Base-by-base conservation (phyloP, 2,329 filamentous ascomycete species). In the Trichoderma polysporum region DNA sequence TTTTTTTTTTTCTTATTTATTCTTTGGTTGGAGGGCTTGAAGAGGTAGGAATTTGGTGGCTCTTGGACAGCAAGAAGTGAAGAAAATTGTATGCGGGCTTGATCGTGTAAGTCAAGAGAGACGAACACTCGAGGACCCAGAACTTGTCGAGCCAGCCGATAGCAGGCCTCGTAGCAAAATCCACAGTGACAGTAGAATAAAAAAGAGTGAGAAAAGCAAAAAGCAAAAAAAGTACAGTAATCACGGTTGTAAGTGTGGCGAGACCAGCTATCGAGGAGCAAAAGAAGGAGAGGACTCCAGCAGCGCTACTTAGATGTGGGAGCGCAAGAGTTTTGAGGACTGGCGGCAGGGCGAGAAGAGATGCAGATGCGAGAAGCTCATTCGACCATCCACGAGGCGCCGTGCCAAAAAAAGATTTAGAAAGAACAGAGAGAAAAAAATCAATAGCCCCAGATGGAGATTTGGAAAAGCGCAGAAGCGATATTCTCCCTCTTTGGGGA, bases 241-340 rank as follows among this genome's bases (percentile, higher is more conserved):
- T 73, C 73, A 76, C 71, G 70, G 76, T 73, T 72, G 70, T 73
- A 76, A 76, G 76, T 70, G 77, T 71, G 76, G 74, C 80, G 83
- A 87, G 84, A 79, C 85, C 85, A 86, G 85, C 85, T 87, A 81
- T 80, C 81, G 80, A 81, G 75, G 76, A 77, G 74, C 70, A 78
- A 74, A 77, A 82, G 75, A 77, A 72, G 69, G 70, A 73, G 64
- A 63, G 37, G 57, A 49, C 47, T 33, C 54, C 74, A 72, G 74
- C 71, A 74, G 71, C 73, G 72, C 71, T 74, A 74, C 71, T 71
- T 74, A 74, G 74, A 71, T 71, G 77, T 78, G 81, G 82, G 80
- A 77, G 75, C 76, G 74, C 71, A 76, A 74, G 77, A 81, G 80
- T 86, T 86, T 85, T 86, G 83, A 85, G 81, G 71, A 22, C 62